Conservation (phyloP, 2,329 filamentous ascomycete species). For the Fusarium kyushuense region DNA sequence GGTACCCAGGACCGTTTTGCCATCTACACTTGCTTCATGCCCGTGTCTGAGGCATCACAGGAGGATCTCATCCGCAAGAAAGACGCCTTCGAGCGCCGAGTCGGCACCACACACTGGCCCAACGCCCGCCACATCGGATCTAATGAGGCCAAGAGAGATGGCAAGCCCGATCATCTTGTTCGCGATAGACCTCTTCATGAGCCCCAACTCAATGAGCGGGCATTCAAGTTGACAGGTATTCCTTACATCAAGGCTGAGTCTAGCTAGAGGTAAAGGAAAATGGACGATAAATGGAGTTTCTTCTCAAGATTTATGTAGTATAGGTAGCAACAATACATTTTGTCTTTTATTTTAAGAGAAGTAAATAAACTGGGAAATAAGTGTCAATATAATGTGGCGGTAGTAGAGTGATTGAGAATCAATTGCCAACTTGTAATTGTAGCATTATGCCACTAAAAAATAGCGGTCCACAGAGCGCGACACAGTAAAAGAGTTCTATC, state of each 20-base stretch:
- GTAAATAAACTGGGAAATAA: too few species aligned
- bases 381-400: neutral
- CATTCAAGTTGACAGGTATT: constrained; percentile 44
- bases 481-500: too few species aligned
- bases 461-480: neutral
- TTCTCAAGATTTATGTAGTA: neutral
- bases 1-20: constrained; percentile 54
- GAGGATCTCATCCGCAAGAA: constrained; percentile 58
- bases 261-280: neutral
- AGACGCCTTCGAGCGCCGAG: constrained; percentile 53
- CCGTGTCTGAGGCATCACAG: constrained; percentile 35
- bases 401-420: neutral
- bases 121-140: constrained; percentile 47
- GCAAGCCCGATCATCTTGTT: constrained; percentile 37
- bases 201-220: constrained; percentile 31
- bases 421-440: neutral
- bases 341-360: neutral
- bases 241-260: constrained; percentile 35
- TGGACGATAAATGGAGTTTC: neutral
- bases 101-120: constrained; percentile 59
- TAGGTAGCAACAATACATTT: neutral
- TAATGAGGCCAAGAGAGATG: constrained; percentile 37
- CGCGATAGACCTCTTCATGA: constrained; percentile 36
- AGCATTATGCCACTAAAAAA: neutral
- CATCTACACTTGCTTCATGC: constrained; percentile 49